Base-by-base conservation (phyloP, 225 moss, liverwort and hornwort genomes). In the Thuidium tamariscinum region DNA sequence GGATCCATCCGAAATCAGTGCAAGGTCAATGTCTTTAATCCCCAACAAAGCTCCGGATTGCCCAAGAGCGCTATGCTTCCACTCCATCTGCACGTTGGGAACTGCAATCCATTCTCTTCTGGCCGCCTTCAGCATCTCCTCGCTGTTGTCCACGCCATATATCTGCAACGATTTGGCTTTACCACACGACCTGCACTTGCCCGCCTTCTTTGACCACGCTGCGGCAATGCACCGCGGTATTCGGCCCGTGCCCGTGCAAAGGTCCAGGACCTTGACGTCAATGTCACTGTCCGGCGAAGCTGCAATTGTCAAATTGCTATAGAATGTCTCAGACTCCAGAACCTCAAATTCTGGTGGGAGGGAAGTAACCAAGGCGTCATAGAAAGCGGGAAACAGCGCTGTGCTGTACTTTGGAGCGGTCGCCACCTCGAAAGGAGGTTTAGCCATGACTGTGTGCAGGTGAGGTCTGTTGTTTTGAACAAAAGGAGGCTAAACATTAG, bases 341-440 rank as follows among this genome's bases (percentile, higher is more conserved):
- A 92, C 92, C 87, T 92, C 92, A 80, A 92, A 92, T 71, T 92
- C 92, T 63, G 85, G 79, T 17, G 92, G 92, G 39, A 92, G 89
- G 44, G 92, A 90, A 44, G 80, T 74, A 29, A 92, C 89, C 92
- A 92, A 90, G 76, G 92, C 90, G 56, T 92, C 89, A 41, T 90
- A 92, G 85, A 90, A 92, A 36, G 87, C 74, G 34, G 90, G 79
- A 59, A 92, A 92, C 64, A 89, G 64, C 9, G 80, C 55, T n/a
- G 85, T 69, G 69, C 79, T 86, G 87, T 89, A 85, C 17, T 90
- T 88, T 14, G 87, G 84, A 55, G 59, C 74, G 11, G 77, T 85
- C n/a, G 82, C 60, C 82, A 73, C 57, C 55, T 85, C 61, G 8
- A 67, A 30, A 32, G 70, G 41, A 82, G 82, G 82, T 70, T 55